Percentiles rank a stretch among this genome's conserved stretches.
Conservation (phyloP, 2,329 filamentous ascomycete species). For the Exserohilum turcica region DNA sequence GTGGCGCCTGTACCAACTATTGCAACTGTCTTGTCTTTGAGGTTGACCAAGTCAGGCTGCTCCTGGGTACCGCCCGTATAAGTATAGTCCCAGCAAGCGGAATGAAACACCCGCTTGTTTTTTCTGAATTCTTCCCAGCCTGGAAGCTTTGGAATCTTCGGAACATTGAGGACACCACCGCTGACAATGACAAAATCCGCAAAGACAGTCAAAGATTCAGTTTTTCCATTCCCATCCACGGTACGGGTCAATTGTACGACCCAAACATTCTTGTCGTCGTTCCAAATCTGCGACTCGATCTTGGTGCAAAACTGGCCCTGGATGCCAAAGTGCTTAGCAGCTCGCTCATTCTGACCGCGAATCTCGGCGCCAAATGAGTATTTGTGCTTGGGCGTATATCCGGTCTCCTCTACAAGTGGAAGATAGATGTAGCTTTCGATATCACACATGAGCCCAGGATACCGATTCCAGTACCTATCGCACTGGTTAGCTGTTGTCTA, state of each 20-base stretch:
- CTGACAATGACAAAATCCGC: neutral
- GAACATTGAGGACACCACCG: neutral
- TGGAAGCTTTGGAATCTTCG: neutral
- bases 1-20: conserved; percentile 44
- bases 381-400: conserved; percentile 57
- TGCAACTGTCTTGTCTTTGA: conserved; percentile 42
- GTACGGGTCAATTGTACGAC: conserved; percentile 48
- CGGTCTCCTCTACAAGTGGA: conserved; percentile 12
- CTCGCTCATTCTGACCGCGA: neutral
- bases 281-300: conserved; percentile 46
- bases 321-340: neutral
- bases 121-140: conserved; percentile 16
- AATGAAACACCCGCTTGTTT: conserved; percentile 37
- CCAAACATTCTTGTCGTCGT: conserved; percentile 46
- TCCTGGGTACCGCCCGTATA: conserved; percentile 30
- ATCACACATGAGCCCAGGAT: conserved; percentile 59
- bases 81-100: conserved; percentile 34
- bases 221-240: conserved; percentile 15
- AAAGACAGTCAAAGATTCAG: neutral
- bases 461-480: conserved; percentile 53
- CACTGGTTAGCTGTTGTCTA: conserved; percentile 37
- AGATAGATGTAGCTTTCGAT: conserved; percentile 64
- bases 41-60: conserved; percentile 34
- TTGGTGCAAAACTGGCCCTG: conserved; percentile 1
- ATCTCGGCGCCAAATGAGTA: conserved; percentile 34